phyloP scores from a whole-genome alignment of 495 filamentous ascomycete genomes.

The Hyphodiscus hymeniophilus region DNA sequence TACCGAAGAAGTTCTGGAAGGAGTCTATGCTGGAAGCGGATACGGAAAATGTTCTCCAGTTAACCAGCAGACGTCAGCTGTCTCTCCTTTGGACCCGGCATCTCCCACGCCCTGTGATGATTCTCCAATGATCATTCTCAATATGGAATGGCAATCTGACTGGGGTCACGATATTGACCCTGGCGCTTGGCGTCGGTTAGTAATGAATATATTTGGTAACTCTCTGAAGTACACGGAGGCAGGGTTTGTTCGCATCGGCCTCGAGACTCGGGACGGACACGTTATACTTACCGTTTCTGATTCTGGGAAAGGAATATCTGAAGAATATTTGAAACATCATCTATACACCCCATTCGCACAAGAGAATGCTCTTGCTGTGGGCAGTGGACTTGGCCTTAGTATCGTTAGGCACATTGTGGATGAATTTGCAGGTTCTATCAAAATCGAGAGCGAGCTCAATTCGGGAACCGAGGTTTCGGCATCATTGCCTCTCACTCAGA shows the following conservation, averaged over 20 bases:
- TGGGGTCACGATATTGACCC: conserved; percentile 61
- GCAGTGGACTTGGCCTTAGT: conserved; percentile 60
- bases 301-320: conserved; percentile 46
- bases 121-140: conserved; percentile 41
- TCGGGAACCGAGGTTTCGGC: conserved; percentile 18
- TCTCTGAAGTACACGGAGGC: conserved; percentile 67
- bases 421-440: conserved; percentile 49
- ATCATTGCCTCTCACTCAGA: too few relatives aligned
- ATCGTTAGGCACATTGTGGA: conserved; percentile 58
- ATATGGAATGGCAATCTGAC: conserved; percentile 44
- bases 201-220: conserved; percentile 81
- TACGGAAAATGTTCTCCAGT: too few relatives aligned
- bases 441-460: conserved; percentile 30
- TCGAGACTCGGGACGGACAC: neutral
- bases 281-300: conserved; percentile 10
- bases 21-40: conserved; percentile 32
- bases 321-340: conserved; percentile 57
- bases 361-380: conserved; percentile 54
- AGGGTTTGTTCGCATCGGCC: conserved; percentile 35
- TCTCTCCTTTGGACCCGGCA: neutral
- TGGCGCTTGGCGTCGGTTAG: conserved; percentile 58
- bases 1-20: conserved; percentile 35
- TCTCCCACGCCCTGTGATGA: neutral
- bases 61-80: conserved; percentile 17
- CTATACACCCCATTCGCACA: conserved; percentile 66